Percentiles rank a stretch among this genome's conserved stretches.
Conservation (phyloP, 1,284 basidiomycete genomes). For the Acaromyces ingoldii region DNA sequence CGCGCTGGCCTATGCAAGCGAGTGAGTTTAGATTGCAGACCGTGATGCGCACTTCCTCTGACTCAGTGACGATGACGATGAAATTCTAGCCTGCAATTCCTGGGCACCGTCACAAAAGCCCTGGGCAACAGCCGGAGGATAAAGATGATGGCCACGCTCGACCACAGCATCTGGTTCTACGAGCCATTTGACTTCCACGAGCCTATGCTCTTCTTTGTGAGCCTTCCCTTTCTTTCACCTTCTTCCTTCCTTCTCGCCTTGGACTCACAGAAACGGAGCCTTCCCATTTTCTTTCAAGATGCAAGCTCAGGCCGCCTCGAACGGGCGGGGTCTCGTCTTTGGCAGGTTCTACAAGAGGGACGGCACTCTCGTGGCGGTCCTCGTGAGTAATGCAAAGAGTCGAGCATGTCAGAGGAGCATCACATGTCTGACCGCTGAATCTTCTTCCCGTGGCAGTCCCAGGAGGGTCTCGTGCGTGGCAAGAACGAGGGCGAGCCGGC, state of each 20-base stretch:
- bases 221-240: too few species aligned
- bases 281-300: too few species aligned
- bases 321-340: conserved; percentile 42
- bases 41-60: not conserved
- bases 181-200: conserved; percentile 40
- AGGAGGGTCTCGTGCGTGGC: conserved; percentile 29
- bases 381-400: not conserved
- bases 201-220: conserved; percentile 45
- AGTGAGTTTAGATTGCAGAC: conserved; percentile 10
- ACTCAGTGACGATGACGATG: not conserved
- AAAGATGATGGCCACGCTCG: conserved; percentile 48
- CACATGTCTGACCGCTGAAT: not conserved
- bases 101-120: conserved; percentile 41
- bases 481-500: conserved; percentile 11
- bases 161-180: conserved; percentile 48
- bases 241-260: conserved; percentile 5
- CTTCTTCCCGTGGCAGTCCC: conserved; percentile 10
- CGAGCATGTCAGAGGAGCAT: not conserved
- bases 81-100: conserved; percentile 36
- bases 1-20: conserved; percentile 39
- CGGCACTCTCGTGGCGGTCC: conserved; percentile 42
- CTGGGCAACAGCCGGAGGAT: conserved; percentile 23
- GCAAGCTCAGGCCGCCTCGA: conserved; percentile 43
- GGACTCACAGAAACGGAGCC: not conserved
- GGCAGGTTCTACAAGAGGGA: conserved; percentile 42